A percentile compares a stretch with the other conserved stretches of the same genome.
Evolutionary conservation across 345 rosid genomes (phyloP).

Genomic region (Lumnitzera littorea): DNA sequence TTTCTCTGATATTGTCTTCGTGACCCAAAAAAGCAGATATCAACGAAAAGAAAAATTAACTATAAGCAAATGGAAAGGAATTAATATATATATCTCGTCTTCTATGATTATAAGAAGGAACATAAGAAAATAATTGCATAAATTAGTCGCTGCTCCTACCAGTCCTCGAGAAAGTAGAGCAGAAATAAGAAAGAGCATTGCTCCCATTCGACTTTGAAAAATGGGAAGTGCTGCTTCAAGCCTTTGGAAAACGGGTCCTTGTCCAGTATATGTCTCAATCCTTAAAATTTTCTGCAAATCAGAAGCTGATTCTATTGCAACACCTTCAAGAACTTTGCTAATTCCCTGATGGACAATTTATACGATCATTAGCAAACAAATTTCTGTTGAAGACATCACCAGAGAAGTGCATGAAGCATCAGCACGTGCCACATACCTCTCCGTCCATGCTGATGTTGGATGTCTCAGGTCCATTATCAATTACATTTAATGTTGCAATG

Average conservation of each 20-base stretch:
- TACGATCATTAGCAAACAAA: neutral
- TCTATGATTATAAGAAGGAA: too few species aligned
- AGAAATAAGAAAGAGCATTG: constrained; percentile 85
- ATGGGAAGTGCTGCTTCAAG: constrained; percentile 55
- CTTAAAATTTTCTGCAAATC: constrained; percentile 73
- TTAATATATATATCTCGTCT: too few species aligned
- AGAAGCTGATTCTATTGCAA: constrained; percentile 70
- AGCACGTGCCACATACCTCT: constrained; percentile 38
- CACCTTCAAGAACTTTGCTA: constrained; percentile 51
- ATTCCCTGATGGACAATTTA: constrained; percentile 29
- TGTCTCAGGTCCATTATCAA: constrained; percentile 25
- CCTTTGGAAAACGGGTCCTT: constrained; percentile 43
- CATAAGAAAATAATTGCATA: too few species aligned
- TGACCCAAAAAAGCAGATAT: too few species aligned
- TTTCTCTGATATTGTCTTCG: too few species aligned
- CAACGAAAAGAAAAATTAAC: too few species aligned
- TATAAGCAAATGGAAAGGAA: too few species aligned
- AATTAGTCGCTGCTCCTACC: constrained; percentile 36
- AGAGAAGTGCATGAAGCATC: constrained; percentile 1
- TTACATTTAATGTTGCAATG: constrained; percentile 44
- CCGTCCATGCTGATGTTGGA: constrained; percentile 24
- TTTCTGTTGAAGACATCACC: neutral
- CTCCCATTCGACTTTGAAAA: constrained; percentile 94
- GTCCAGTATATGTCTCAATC: constrained; percentile 46
- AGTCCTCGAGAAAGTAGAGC: constrained; percentile 93